Base-by-base conservation (phyloP, 805 yeast species). In the Wickerhamiella lipophila region DNA sequence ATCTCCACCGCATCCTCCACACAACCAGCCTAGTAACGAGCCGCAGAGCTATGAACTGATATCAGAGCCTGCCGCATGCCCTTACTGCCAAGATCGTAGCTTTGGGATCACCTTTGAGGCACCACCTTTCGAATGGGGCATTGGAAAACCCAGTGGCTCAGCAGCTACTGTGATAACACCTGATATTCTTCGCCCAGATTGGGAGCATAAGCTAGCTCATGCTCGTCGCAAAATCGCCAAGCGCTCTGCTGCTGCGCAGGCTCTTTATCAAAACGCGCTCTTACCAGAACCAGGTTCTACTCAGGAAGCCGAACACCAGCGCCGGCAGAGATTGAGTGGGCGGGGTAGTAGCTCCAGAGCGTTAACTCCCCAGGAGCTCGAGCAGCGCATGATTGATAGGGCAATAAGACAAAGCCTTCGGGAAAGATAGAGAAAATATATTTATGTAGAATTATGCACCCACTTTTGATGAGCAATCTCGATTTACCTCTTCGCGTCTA, bases 241-340 rank as follows among this genome's bases (percentile, higher is more conserved):
- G 50, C 74, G 86, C 58, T 80, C 96, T 0, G 96, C 96, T 0
- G 85, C 95, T 12, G 97, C 97, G 0, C 84, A 85, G 29, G 95
- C 95, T 0, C 76, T 89, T 35, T 97, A 89, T 64, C 88, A 94
- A 1, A 78, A 94, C 11, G 86, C 87, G 50, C 73, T 85, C 57
- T 61, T 86, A 27, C 69, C 49, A 46, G 22, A 49, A 23, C 41
- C 21, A n/a, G 25, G 30, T 3, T 6, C 26, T 19, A 21, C 18
- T 5, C 42, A 25, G 27, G 46, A 30, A 8, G 13, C 35, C 23
- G 35, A 19, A 16, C 35, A 26, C 23, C 41, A 35, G 26, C 41
- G 26, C 21, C 41, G 19, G n/a, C 41, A 36, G 3, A 4, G 38
- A 32, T 32, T 19, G n/a, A 15, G 21, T n/a, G 19, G 44, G 18